A percentile compares a stretch with the other conserved stretches of the same genome.
Evolutionary conservation across 2,329 filamentous ascomycete genomes (phyloP).

Genomic region (Claviceps purpurea): DNA sequence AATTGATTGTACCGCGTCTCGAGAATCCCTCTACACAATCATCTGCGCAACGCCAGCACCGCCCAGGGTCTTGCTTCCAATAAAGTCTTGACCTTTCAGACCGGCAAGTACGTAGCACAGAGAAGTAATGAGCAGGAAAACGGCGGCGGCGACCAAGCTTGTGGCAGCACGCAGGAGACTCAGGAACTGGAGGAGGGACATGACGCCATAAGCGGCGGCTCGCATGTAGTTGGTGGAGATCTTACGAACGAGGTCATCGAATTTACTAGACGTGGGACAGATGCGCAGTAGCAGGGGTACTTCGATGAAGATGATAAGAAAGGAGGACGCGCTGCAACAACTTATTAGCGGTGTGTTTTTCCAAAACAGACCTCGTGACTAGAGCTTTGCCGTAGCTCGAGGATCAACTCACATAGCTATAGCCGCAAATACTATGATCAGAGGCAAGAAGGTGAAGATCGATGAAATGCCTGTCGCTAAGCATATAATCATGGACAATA

Average conservation of each 20-base stretch:
- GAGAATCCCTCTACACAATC: constrained; percentile 57
- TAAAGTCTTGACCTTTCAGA: constrained; percentile 72
- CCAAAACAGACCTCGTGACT: neutral
- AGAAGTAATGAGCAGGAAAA: constrained; percentile 65
- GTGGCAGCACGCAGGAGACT: constrained; percentile 53
- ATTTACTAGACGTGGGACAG: constrained; percentile 83
- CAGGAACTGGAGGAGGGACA: constrained; percentile 76
- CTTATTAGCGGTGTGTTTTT: neutral
- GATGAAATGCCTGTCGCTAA: constrained; percentile 56
- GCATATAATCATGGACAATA: constrained; percentile 58
- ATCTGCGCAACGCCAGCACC: constrained; percentile 92
- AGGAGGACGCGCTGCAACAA: constrained; percentile 46
- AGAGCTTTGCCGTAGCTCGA: neutral
- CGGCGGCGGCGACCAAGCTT: constrained; percentile 72
- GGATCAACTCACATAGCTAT: constrained; percentile 36
- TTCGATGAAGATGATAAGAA: constrained; percentile 74
- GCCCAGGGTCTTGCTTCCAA: constrained; percentile 90
- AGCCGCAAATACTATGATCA: constrained; percentile 38
- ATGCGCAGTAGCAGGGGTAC: constrained; percentile 92
- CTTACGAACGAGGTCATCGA: constrained; percentile 79
- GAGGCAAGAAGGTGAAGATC: constrained; percentile 41
- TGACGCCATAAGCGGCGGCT: constrained; percentile 68
- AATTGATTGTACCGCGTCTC: neutral
- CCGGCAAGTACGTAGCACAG: constrained; percentile 71
- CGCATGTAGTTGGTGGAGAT: constrained; percentile 97